Evolutionary conservation across 257 asterid species (phyloP).

Genomic region (Gynochthodes officinalis): DNA sequence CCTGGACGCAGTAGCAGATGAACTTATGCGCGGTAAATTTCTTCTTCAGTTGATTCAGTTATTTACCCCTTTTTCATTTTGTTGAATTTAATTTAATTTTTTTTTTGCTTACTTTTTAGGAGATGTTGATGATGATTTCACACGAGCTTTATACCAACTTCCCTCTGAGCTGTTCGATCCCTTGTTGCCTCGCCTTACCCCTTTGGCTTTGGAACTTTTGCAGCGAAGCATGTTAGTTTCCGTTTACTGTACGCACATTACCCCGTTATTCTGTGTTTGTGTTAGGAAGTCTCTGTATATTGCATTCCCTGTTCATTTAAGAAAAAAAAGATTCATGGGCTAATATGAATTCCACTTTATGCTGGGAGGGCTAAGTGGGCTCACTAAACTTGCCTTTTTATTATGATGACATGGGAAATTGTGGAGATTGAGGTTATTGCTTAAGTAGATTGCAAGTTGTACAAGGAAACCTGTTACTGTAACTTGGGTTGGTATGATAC

Average conservation of each 20-base stretch:
- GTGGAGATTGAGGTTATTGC: not conserved
- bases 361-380: not conserved
- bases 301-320: not conserved
- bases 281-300: too few species aligned
- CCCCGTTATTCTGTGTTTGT: not conserved
- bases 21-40: constrained; percentile 44
- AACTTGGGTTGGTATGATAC: not conserved
- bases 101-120: constrained; percentile 24
- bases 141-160: constrained; percentile 43
- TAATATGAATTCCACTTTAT: not conserved
- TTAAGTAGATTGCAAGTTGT: not conserved
- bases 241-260: not conserved
- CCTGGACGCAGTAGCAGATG: constrained; percentile 45
- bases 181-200: constrained; percentile 60
- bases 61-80: not conserved
- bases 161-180: constrained; percentile 62
- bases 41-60: not conserved
- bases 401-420: not conserved
- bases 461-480: not conserved
- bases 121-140: constrained; percentile 37
- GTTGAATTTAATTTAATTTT: not conserved
- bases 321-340: not conserved
- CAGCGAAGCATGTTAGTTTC: constrained; percentile 52
- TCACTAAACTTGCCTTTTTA: not conserved
- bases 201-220: constrained; percentile 63